phyloP scores from a whole-genome alignment of 1,284 basidiomycete genomes.

The Thelephora terrestris region DNA sequence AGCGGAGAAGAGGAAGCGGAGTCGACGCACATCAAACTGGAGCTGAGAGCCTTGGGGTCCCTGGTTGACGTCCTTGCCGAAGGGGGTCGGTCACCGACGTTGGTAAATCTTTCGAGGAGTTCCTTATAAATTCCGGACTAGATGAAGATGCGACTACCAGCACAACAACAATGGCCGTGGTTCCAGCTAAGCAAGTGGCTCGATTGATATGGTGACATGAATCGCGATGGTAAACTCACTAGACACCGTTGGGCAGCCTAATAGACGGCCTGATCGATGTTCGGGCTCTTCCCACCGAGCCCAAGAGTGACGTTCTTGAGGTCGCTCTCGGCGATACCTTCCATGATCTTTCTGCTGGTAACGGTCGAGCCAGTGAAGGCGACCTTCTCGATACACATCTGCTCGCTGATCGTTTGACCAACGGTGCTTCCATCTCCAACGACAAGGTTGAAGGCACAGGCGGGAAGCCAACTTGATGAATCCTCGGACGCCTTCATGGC shows the following conservation, averaged over 20 bases:
- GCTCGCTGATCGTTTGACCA: constrained; percentile 51
- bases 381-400: constrained; percentile 59
- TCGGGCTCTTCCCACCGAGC: constrained; percentile 88
- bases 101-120: constrained; percentile 56
- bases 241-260: constrained; percentile 80
- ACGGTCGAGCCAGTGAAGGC: constrained; percentile 68
- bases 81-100: constrained; percentile 82
- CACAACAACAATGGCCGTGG: constrained; percentile 79
- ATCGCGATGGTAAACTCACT: constrained; percentile 31
- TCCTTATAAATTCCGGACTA: constrained; percentile 77
- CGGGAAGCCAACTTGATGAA: constrained; percentile 50
- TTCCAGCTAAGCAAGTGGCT: constrained; percentile 42
- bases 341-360: constrained; percentile 80
- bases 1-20: background rate
- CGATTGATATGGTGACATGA: background rate
- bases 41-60: constrained; percentile 81
- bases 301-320: constrained; percentile 88
- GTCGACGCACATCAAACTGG: constrained; percentile 47
- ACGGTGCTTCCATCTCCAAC: constrained; percentile 58
- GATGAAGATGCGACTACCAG: constrained; percentile 81
- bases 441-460: constrained; percentile 63
- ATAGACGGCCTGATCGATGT: constrained; percentile 69
- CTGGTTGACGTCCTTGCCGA: constrained; percentile 60
- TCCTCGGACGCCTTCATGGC: constrained; percentile 82
- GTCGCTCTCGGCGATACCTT: constrained; percentile 75